These are phyloP conservation scores for Sporothrix brasiliensis DNA, from an alignment of 2,329 filamentous ascomycete genomes.

Conservation along the genomic window DNA sequence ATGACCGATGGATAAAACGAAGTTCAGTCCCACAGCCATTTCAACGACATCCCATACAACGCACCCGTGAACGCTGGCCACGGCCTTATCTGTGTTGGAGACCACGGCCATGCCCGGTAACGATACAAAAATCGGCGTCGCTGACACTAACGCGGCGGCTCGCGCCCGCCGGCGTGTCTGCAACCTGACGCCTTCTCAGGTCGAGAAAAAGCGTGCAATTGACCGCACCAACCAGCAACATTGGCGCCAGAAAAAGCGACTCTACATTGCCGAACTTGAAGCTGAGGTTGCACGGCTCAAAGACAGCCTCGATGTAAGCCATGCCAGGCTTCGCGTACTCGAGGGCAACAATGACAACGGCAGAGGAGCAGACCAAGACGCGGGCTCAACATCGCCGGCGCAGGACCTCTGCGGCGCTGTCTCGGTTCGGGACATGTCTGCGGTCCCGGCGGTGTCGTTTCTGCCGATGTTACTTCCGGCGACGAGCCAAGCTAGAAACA, in stretches of 20 bases:
- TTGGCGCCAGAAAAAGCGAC: constrained; percentile 28
- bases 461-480: constrained; percentile 4
- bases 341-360: constrained; percentile 1
- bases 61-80: background rate
- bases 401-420: background rate
- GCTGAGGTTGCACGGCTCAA: constrained; percentile 26
- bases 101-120: background rate
- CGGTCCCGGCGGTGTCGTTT: background rate
- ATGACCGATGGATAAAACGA: constrained; percentile 15
- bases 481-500: background rate
- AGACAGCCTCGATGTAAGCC: constrained; percentile 22
- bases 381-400: background rate
- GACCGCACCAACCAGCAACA: constrained; percentile 31
- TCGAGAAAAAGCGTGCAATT: constrained; percentile 66
- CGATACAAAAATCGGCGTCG: background rate
- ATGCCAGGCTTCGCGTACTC: constrained; percentile 10
- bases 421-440: background rate
- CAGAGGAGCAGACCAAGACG: background rate
- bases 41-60: background rate
- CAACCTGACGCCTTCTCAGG: constrained; percentile 72
- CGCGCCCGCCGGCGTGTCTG: constrained; percentile 26
- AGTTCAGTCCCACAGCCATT: background rate
- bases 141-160: background rate
- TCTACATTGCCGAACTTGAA: constrained; percentile 27
- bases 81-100: background rate